Evolutionary conservation across 768 basidiomycete genomes (phyloP).

Genomic region (Russula brevipes): DNA sequence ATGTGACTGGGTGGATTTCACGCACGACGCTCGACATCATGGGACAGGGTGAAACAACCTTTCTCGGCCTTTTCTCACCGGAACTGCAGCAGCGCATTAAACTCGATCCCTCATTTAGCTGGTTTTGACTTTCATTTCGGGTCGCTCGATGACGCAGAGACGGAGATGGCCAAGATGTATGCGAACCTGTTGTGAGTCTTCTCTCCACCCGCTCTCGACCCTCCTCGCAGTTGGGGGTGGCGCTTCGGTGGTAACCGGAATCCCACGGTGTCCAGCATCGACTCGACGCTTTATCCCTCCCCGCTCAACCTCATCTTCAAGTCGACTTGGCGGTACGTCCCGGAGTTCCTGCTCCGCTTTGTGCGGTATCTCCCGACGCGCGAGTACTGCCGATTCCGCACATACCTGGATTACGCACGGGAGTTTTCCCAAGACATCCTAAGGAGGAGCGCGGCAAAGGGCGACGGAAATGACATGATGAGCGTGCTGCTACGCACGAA

Average conservation of each 20-base stretch:
- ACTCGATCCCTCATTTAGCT: constrained; percentile 17
- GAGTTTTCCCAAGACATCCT: constrained; percentile 1
- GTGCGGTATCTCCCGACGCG: constrained; percentile 11
- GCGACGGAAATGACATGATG: constrained; percentile 10
- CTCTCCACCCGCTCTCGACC: not conserved
- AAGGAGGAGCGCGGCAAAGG: not conserved
- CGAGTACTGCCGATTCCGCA: constrained; percentile 12
- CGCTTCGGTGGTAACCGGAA: not conserved
- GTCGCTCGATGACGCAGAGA: constrained; percentile 26
- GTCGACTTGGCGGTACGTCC: constrained; percentile 26
- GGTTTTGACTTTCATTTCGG: constrained; percentile 29
- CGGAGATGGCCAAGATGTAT: constrained; percentile 26
- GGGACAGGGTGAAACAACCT: constrained; percentile 25
- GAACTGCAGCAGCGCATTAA: not conserved
- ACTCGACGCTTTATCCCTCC: constrained; percentile 14
- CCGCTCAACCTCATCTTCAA: constrained; percentile 19
- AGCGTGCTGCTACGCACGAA: constrained; percentile 15
- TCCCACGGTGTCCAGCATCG: constrained; percentile 1
- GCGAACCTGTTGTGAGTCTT: constrained; percentile 28
- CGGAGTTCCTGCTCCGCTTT: constrained; percentile 10
- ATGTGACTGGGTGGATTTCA: constrained; percentile 26
- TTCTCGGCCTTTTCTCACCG: not conserved
- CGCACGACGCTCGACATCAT: constrained; percentile 30
- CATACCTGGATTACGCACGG: constrained; percentile 1
- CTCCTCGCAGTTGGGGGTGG: not conserved